A percentile compares a stretch with the other conserved stretches of the same genome.
These are phyloP conservation scores for Tricholoma terreum DNA, from an alignment of 768 basidiomycete genomes.

Conservation along the genomic window DNA sequence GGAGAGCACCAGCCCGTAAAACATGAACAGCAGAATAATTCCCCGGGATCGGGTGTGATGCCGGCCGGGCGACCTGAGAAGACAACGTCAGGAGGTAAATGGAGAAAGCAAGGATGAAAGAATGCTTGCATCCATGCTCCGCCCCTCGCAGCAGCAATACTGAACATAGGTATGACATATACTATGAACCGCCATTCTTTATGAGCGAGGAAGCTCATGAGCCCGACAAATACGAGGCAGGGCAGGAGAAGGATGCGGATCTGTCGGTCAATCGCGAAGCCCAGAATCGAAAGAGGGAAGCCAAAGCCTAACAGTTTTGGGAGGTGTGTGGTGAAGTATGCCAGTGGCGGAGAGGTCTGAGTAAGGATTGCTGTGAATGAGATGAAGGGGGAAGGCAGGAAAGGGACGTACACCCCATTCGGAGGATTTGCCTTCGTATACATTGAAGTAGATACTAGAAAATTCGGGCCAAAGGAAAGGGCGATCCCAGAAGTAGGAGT, in stretches of 20 bases:
- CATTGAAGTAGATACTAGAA: slow-evolving; percentile 77
- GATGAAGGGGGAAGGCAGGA: background rate
- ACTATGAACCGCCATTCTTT: slow-evolving; percentile 98
- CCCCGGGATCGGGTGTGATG: background rate
- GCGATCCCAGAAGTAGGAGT: slow-evolving; percentile 83
- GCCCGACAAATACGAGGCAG: slow-evolving; percentile 47
- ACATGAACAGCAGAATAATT: background rate
- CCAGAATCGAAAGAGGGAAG: slow-evolving; percentile 58
- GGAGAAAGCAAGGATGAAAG: background rate
- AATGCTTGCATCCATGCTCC: slow-evolving; percentile 58
- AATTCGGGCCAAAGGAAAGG: slow-evolving; percentile 86
- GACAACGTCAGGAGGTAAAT: too few species aligned
- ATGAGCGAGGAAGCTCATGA: slow-evolving; percentile 79
- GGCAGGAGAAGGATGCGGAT: slow-evolving; percentile 52
- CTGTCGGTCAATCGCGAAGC: slow-evolving; percentile 43
- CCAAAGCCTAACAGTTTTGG: slow-evolving; percentile 76
- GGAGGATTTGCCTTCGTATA: slow-evolving; percentile 78
- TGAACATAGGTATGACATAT: slow-evolving; percentile 80
- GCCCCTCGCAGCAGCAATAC: slow-evolving; percentile 73
- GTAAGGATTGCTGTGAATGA: slow-evolving; percentile 3
- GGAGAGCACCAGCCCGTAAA: slow-evolving; percentile 36
- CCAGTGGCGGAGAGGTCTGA: slow-evolving; percentile 66
- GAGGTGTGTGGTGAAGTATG: slow-evolving; percentile 65
- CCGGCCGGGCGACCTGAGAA: background rate
- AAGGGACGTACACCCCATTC: slow-evolving; percentile 83